A percentile compares a stretch with the other conserved stretches of the same genome.
Conservation (phyloP, 306 rosid genomes). For the Datisca glomerata region DNA sequence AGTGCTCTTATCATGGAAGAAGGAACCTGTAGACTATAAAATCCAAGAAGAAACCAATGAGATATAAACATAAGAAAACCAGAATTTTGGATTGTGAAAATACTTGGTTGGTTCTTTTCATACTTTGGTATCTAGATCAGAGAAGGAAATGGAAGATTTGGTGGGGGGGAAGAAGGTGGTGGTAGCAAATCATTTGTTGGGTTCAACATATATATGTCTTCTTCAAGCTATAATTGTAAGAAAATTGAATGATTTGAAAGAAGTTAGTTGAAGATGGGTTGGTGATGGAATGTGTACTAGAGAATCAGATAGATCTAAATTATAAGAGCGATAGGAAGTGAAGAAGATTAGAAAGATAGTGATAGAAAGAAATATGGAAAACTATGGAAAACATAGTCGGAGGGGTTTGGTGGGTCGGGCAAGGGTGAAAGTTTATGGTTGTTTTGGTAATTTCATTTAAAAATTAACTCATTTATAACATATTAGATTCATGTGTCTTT, state of each 20-base stretch:
- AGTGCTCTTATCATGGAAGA: slow-evolving; percentile 87
- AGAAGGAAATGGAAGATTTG: slow-evolving; percentile 81
- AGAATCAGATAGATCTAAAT: no score
- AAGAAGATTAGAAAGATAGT: no score
- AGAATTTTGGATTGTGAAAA: not conserved
- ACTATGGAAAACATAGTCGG: no score
- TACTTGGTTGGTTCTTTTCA: no score
- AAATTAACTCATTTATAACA: no score
- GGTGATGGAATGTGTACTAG: slow-evolving; percentile 1
- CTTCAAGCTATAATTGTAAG: not conserved
- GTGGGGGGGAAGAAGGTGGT: slow-evolving; percentile 82
- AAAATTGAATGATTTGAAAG: not conserved
- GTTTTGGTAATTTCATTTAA: no score
- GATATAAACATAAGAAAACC: not conserved
- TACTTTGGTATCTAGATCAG: slow-evolving; percentile 95
- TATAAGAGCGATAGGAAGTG: no score
- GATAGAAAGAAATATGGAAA: no score
- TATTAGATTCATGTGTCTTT: no score
- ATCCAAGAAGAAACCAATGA: slow-evolving; percentile 3
- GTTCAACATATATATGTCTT: slow-evolving; percentile 53
- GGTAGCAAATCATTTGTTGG: slow-evolving; percentile 70
- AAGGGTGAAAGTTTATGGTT: no score
- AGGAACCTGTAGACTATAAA: slow-evolving; percentile 78
- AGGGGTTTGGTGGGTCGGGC: no score
- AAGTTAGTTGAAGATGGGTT: not conserved